Base-by-base conservation (phyloP, 139 green algal genomes). In the Coccomyxa sp. region DNA sequence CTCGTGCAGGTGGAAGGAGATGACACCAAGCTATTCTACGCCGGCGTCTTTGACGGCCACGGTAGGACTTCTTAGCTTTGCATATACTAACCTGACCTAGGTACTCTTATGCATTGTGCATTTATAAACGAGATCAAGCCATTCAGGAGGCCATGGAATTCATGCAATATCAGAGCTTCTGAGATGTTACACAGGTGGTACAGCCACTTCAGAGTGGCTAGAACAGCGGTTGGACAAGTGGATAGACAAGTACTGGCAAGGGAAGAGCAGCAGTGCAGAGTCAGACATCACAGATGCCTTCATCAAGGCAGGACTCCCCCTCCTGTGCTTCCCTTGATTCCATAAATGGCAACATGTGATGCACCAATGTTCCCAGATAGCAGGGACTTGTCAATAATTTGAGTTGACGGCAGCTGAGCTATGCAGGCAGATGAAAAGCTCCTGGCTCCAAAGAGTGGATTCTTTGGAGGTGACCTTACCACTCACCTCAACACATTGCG, bases 141-240 rank as follows among this genome's bases (percentile, higher is more conserved):
- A n/a, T n/a, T n/a, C n/a, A n/a, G n/a, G n/a, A n/a, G n/a, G n/a
- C n/a, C n/a, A n/a, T n/a, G n/a, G n/a, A n/a, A n/a, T n/a, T n/a
- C n/a, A n/a, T n/a, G n/a, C n/a, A n/a, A n/a, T 64, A 4, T 24
- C 24, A 58, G 0, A 0, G 39, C 7, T 64, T 58, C 35, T 64
- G 22, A 27, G n/a, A n/a, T n/a, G n/a, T n/a, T 18, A 36, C 70
- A 50, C 76, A 83, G 87, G 90, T 50, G 94, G 94, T 1, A 82
- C 68, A 69, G 91, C 92, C 8, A 86, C 86, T 16, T 84, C 92
- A 3, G 87, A 95, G 10, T 97, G 92, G 90, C 84, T 97, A 24
- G 37, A 83, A 31, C 58, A 80, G 39, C 93, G 94, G 40, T 85
- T 98, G 55, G 68, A 78, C 3, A 55, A 70, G 0, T 85, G 83